Base-by-base conservation (phyloP, 148 eudicot genomes). In the Talinum fruticosum region DNA sequence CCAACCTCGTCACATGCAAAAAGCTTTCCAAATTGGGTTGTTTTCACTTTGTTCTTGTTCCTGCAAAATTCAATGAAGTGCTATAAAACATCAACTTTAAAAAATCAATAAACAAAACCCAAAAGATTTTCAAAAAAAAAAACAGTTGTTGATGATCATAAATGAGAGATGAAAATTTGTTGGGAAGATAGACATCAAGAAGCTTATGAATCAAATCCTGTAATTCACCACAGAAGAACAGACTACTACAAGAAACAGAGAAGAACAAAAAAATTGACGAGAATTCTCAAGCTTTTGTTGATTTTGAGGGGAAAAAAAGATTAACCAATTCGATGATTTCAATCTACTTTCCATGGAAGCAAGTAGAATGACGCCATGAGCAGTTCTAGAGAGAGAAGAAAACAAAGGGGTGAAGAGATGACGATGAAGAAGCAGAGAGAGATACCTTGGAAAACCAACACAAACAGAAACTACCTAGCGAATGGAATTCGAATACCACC, bases 1-100 rank as follows among this genome's bases (percentile, higher is more conserved):
- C 74, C 78, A 78, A 78, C 81, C 84, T 78, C 36, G 37, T 81
- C 75, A 82, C 81, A 78, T 82, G 79, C 75, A 82, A 14, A 16
- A 29, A 66, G 15, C 5, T 64, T 79, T 79, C 73, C 64, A 26
- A 47, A 35, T 73, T 66, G 65, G 41, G 66, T 10, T 41, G 16
- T 16, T 61, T 79, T 51, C 47, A 69, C 66, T 36, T 26, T 28
- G 2, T 69, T 57, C 19, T 73, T 33, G 28, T 19, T 45, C 75
- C 75, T 73, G 44, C 41, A 45, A 30, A 45, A 29, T 5, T 65
- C 61, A 38, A 47, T 45, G 19, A 45, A n/a, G 1, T 15, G 1
- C 49, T 47, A 18, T 29, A 53, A 41, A 54, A 73, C 13, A 53
- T 73, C 36, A 73, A 73, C 14, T 62, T n/a, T 28, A 0, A 28